Percentiles rank a stretch among this genome's conserved stretches.
These are phyloP conservation scores for Globisporangium middletonii DNA, from an alignment of 352 stramenopile species.

Conservation along the genomic window DNA sequence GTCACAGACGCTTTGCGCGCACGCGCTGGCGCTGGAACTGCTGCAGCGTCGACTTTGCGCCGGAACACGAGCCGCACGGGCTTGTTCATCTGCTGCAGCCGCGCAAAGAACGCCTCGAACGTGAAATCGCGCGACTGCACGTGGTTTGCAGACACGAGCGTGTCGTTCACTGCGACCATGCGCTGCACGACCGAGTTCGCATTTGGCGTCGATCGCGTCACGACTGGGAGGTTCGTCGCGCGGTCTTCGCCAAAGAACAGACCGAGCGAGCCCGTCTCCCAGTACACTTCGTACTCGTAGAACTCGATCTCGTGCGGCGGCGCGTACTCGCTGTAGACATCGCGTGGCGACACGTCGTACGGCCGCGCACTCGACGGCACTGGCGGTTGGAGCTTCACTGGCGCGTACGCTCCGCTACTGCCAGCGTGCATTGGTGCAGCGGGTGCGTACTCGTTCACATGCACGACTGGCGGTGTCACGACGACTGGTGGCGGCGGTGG, in stretches of 20 bases:
- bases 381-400: background rate
- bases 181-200: constrained; percentile 64
- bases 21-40: background rate
- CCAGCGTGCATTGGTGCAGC: background rate
- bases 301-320: constrained; percentile 17
- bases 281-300: constrained; percentile 69
- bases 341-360: constrained; percentile 33
- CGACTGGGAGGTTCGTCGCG: constrained; percentile 59
- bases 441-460: background rate
- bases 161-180: constrained; percentile 72
- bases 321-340: constrained; percentile 4
- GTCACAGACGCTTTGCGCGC: constrained; percentile 27
- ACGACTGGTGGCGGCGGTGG: constrained; percentile 5
- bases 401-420: background rate
- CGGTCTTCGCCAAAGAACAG: constrained; percentile 81
- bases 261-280: constrained; percentile 74
- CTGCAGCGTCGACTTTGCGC: constrained; percentile 16
- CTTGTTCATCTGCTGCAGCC: constrained; percentile 83
- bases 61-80: constrained; percentile 69
- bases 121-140: constrained; percentile 62
- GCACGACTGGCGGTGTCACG: background rate
- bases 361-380: constrained; percentile 1
- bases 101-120: constrained; percentile 79
- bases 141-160: constrained; percentile 70
- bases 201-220: constrained; percentile 63